Evolutionary conservation across 768 basidiomycete species (phyloP).

Genomic region (Amanita brunnescens): DNA sequence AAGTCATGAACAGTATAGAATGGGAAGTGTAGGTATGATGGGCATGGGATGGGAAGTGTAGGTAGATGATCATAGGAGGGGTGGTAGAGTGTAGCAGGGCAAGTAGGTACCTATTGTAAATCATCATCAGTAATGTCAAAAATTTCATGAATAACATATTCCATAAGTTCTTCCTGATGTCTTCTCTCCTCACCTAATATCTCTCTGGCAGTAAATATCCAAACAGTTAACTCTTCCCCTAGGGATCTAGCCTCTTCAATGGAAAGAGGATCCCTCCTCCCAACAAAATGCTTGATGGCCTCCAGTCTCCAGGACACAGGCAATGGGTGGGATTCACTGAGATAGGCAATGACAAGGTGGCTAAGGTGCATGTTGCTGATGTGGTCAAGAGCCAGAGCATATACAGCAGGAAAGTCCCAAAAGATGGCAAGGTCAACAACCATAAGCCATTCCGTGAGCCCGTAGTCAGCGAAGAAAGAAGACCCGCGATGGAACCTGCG

Average conservation of each 20-base stretch:
- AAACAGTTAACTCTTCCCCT: constrained; percentile 16
- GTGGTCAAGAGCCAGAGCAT: not conserved
- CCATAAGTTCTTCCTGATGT: constrained; percentile 16
- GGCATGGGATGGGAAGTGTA: not conserved
- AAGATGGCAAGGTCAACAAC: not conserved
- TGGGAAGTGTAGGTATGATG: no score
- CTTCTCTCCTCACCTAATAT: constrained; percentile 16
- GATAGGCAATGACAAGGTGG: constrained; percentile 10
- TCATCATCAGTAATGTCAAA: constrained; percentile 9
- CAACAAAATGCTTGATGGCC: not conserved
- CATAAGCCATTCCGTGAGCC: not conserved
- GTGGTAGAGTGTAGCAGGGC: no score
- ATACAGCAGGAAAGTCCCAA: not conserved
- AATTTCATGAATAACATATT: constrained; percentile 14
- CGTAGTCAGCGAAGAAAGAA: constrained; percentile 17
- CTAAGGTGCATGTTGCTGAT: not conserved
- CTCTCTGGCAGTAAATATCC: constrained; percentile 17
- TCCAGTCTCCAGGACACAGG: not conserved
- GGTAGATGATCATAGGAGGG: no score
- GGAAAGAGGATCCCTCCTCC: not conserved
- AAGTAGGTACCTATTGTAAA: not conserved
- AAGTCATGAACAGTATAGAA: not conserved
- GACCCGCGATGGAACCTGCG: constrained; percentile 21
- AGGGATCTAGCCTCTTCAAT: constrained; percentile 21
- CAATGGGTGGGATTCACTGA: constrained; percentile 10